These are phyloP conservation scores for Globisporangium mamillatum DNA, from an alignment of 352 stramenopile genomes.

Conservation along the genomic window DNA sequence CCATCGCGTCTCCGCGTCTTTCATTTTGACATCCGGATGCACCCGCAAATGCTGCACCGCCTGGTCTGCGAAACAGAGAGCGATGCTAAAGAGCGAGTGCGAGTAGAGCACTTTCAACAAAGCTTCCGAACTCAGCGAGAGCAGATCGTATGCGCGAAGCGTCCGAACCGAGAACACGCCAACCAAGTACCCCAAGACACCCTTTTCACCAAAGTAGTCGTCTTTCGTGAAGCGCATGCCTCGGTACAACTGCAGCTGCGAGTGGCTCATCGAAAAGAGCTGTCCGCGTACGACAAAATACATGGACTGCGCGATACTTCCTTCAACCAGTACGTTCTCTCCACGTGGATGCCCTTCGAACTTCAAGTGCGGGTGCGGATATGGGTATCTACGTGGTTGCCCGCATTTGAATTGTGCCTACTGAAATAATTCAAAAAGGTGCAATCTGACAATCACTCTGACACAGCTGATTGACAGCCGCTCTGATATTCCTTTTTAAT, in stretches of 20 bases:
- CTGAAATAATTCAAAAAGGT: too few species aligned
- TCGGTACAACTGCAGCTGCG: constrained; percentile 22
- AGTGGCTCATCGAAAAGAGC: constrained; percentile 32
- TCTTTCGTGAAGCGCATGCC: constrained; percentile 39
- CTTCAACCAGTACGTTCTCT: constrained; percentile 62
- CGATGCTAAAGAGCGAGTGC: constrained; percentile 38
- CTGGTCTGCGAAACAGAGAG: constrained; percentile 38
- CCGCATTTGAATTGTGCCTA: too few species aligned
- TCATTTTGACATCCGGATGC: constrained; percentile 9
- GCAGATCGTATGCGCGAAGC: constrained; percentile 51
- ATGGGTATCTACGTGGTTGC: too few species aligned
- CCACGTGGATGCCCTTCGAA: constrained; percentile 64
- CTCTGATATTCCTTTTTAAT: too few species aligned
- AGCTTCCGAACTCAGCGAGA: constrained; percentile 43
- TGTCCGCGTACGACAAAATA: constrained; percentile 63
- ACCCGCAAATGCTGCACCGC: constrained; percentile 23
- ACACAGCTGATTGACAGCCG: neutral
- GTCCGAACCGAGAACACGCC: constrained; percentile 46
- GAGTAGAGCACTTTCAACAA: constrained; percentile 40
- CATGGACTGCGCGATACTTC: constrained; percentile 61
- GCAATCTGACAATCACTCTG: neutral
- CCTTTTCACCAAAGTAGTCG: constrained; percentile 60
- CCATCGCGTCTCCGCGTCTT: constrained; percentile 43
- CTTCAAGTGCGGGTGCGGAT: constrained; percentile 20
- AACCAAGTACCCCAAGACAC: constrained; percentile 51